phyloP scores from a whole-genome alignment of 352 stramenopile species.

The Lagenidium giganteum region DNA sequence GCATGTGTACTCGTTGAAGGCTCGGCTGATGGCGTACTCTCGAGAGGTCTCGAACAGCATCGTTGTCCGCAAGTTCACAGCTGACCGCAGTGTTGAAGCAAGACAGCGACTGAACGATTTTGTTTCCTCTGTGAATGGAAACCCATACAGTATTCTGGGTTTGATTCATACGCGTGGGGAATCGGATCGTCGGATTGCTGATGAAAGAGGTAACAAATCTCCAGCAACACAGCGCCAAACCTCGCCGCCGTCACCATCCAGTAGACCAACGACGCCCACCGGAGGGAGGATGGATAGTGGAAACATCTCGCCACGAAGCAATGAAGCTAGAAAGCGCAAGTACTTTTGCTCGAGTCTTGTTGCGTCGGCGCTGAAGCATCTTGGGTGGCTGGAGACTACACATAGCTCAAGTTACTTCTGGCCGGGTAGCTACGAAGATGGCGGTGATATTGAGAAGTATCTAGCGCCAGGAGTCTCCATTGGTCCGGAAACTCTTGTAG shows the following conservation, averaged over 20 bases:
- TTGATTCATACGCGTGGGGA: conserved; percentile 54
- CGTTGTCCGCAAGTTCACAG: conserved; percentile 49
- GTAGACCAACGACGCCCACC: too few relatives aligned
- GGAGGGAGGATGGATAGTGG: too few relatives aligned
- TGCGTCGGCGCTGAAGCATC: conserved; percentile 68
- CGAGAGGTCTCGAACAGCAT: conserved; percentile 82
- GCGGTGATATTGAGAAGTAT: conserved; percentile 60
- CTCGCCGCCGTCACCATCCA: neutral
- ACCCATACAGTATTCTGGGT: conserved; percentile 80
- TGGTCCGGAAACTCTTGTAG: conserved; percentile 56
- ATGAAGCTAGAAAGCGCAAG: conserved; percentile 39
- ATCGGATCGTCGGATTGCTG: conserved; percentile 28
- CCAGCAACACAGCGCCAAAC: neutral
- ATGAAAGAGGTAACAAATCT: conserved; percentile 4
- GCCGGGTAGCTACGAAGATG: conserved; percentile 80
- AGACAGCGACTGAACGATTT: conserved; percentile 42
- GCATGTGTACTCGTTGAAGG: conserved; percentile 75
- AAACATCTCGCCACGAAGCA: neutral
- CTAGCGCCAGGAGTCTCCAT: conserved; percentile 39
- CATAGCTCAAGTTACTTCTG: conserved; percentile 76
- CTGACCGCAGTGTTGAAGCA: conserved; percentile 35
- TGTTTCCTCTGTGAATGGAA: conserved; percentile 65
- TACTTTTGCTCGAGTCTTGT: conserved; percentile 86
- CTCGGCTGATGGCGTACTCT: conserved; percentile 71
- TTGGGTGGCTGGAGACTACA: conserved; percentile 70